Percentiles rank a stretch among this genome's conserved stretches.
phyloP scores from a whole-genome alignment of 352 stramenopile genomes.

The Globisporangium lucens region DNA sequence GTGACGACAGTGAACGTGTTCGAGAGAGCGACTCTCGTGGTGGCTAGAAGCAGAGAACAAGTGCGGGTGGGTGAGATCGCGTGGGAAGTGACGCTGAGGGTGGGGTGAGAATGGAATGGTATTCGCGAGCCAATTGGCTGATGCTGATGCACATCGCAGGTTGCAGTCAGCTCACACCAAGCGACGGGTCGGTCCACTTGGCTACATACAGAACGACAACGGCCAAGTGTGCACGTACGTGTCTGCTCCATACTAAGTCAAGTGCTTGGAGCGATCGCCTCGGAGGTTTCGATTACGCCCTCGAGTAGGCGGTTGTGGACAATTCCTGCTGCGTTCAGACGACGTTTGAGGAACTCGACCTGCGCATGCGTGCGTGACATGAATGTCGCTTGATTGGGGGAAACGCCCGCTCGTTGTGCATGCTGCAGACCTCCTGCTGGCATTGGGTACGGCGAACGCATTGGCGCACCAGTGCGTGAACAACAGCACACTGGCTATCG shows the following conservation, averaged over 20 bases:
- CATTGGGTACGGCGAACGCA: no score
- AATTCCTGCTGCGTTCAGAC: neutral
- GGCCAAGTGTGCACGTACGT: neutral
- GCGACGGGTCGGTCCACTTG: conserved; percentile 2
- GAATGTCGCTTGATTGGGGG: conserved; percentile 1
- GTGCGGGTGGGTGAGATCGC: neutral
- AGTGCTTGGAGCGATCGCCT: neutral
- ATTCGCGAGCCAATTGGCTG: neutral
- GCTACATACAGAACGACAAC: neutral
- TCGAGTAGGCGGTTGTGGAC: neutral
- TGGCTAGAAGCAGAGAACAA: neutral
- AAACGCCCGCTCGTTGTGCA: neutral
- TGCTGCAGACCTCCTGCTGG: neutral
- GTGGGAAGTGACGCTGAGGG: conserved; percentile 7
- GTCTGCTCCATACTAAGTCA: neutral
- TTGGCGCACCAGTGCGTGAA: no score
- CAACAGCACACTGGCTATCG: no score
- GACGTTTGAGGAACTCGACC: neutral
- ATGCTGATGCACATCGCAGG: conserved; percentile 5
- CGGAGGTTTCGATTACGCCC: neutral
- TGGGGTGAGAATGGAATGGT: neutral
- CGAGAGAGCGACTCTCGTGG: neutral
- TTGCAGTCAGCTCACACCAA: conserved; percentile 3
- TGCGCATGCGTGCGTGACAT: conserved; percentile 3
- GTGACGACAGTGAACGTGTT: neutral